Evolutionary conservation across 352 stramenopile genomes (phyloP), one percentile per base, ranked within the genome.

Genomic region (Phytophthora pseudosyringae): DNA sequence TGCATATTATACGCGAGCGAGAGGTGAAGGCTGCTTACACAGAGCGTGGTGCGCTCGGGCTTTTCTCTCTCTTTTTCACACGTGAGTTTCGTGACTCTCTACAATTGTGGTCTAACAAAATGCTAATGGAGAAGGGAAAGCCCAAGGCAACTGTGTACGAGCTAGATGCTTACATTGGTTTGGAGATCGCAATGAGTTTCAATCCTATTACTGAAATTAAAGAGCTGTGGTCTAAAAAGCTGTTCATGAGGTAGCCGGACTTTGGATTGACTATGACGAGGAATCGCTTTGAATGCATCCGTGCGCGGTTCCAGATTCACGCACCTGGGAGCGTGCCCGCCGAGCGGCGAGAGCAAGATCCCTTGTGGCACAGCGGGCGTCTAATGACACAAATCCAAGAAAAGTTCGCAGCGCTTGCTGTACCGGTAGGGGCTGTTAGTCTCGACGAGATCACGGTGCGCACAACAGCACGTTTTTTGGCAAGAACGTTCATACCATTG

Each of bases 1-100:
- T 49, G 16, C 54, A 54, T 39, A 62, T 40, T 39, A 48, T 63
- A 16, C 44, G 44, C 3, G 55, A 63, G 11, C 5, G 7, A 25
- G 55, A 43, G 16, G 35, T 55, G 8, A 49, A 18, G 5, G 5
- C 44, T 35, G 43, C 55, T 1, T 63, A 48, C 41, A 63, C 41
- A 12, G 43, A 55, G 44, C 32, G 32, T 15, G 21, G 44, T 18
- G 44, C 41, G 55, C 25, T 63, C 9, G 25, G 44, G 8, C 35
- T 63, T 16, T 55, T 63, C 33, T 62, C 41, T 52, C 13, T 62
- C 6, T 35, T 11, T 35, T 11, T 35, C 31, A 35, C 31, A 35
- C 31, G 31, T 35, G 31, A 35, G 31, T 35, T 53, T 43, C 36
- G 31, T 7, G 31, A 35, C 31, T 35, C 7, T 35, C 10, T 35